A percentile compares a stretch with the other conserved stretches of the same genome.
Evolutionary conservation across 306 rosid genomes (phyloP).

Genomic region (Vicia sativa): DNA sequence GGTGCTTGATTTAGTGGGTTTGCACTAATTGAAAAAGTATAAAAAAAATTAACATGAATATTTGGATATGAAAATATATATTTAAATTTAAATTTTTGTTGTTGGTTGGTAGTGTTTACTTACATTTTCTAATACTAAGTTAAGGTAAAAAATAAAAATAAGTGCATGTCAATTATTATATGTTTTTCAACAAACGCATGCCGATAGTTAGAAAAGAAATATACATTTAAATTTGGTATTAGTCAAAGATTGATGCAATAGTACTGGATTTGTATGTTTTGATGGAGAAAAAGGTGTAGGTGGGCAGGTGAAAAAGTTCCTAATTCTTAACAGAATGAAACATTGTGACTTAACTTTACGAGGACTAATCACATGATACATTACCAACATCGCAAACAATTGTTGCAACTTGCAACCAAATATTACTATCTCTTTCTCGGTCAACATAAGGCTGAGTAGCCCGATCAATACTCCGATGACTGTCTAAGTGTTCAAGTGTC

Average conservation of each 20-base stretch:
- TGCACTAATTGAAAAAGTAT: not conserved
- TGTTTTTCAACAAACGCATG: too few relatives aligned
- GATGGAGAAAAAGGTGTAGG: conserved; percentile 27
- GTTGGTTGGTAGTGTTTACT: too few relatives aligned
- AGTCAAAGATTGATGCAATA: conserved; percentile 35
- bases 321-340: conserved; percentile 1
- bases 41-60: not conserved
- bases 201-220: too few relatives aligned
- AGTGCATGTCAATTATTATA: too few relatives aligned
- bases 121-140: too few relatives aligned
- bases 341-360: not conserved
- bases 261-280: not conserved
- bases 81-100: not conserved
- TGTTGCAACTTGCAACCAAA: not conserved
- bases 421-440: too few relatives aligned
- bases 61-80: not conserved
- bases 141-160: too few relatives aligned
- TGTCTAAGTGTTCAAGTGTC: too few relatives aligned
- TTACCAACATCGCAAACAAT: not conserved
- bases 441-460: too few relatives aligned
- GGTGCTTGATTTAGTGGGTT: conserved; percentile 9
- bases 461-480: too few relatives aligned
- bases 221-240: not conserved
- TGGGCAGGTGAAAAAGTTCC: conserved; percentile 26
- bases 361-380: conserved; percentile 33